Evolutionary conservation across 73 alveolate species (phyloP), one percentile per base, ranked within the genome.

Genomic region (Tetrahymena malaccensis): DNA sequence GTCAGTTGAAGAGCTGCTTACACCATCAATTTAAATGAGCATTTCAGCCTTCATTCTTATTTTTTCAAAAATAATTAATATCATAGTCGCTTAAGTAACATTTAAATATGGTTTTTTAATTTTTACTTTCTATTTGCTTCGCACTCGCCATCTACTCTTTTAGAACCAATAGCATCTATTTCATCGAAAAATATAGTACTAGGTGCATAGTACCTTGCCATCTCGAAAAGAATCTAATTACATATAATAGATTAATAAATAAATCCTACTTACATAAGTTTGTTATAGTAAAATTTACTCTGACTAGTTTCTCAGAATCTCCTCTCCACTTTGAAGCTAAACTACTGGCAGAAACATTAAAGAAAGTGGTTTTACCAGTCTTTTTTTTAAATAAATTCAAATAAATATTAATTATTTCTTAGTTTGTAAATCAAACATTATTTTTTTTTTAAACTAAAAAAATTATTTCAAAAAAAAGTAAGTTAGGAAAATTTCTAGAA

Each of bases 251-350:
- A 56, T 22, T 56, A 56, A 56, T 7, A 56, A 22, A 22, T 21
- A 10, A 70, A 0, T 70, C 31, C 37, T 31, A 27, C 5, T 12
- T 25, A n/a, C 25, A 0, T n/a, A 25, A 70, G 31, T 27, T 27
- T 27, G 37, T 70, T 22, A 27, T 70, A 70, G 37, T 9, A 2
- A 27, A 70, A 70, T 50, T 70, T 4, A 99, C 97, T 94, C 99
- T 96, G 34, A 99, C 99, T 97, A 99, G 96, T 96, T 98, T 99
- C 94, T 99, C 99, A 57, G 99, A 99, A 97, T 99, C 99, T 22
- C 99, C 99, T 25, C 98, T 98, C 99, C 99, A 99, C 97, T 99
- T 99, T 27, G 99, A 98, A 95, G 99, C 99, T 43, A 99, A 97
- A 55, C 99, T 95, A 43, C 99, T 96, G 21, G 99, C 99, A 16